These are phyloP conservation scores for Phytophthora podocarpi DNA, from an alignment of 352 stramenopile genomes.

Conservation along the genomic window DNA sequence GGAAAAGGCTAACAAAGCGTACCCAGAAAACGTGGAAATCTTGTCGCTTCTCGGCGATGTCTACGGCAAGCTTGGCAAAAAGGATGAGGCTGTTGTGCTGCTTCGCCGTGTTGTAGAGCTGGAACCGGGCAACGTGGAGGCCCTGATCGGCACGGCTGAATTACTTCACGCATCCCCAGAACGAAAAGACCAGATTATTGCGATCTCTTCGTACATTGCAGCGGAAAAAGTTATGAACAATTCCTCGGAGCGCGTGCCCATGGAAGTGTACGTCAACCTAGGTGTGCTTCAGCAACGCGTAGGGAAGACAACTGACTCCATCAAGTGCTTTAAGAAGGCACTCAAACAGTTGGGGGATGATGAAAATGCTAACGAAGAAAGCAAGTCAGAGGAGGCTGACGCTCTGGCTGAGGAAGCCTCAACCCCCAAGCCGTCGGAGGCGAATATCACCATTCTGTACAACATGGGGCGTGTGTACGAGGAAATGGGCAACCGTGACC, in stretches of 20 bases:
- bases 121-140: slow-evolving; percentile 86
- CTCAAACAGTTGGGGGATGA: slow-evolving; percentile 61
- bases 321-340: slow-evolving; percentile 90
- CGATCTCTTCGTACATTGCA: slow-evolving; percentile 90
- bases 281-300: slow-evolving; percentile 83
- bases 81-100: slow-evolving; percentile 78
- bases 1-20: slow-evolving; percentile 90
- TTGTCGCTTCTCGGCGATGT: slow-evolving; percentile 81
- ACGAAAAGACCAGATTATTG: slow-evolving; percentile 88
- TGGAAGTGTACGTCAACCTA: slow-evolving; percentile 87
- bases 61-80: slow-evolving; percentile 84
- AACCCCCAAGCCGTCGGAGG: slow-evolving; percentile 56
- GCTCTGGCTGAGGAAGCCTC: slow-evolving; percentile 41
- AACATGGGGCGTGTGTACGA: slow-evolving; percentile 96
- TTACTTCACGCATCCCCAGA: slow-evolving; percentile 78
- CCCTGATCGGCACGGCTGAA: slow-evolving; percentile 82
- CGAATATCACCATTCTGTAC: slow-evolving; percentile 95
- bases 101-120: slow-evolving; percentile 86
- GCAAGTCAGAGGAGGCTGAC: slow-evolving; percentile 42
- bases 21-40: slow-evolving; percentile 88
- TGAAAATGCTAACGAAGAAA: slow-evolving; percentile 40
- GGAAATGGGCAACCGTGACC: slow-evolving; percentile 90
- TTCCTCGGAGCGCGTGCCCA: slow-evolving; percentile 75
- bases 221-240: slow-evolving; percentile 90
- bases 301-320: slow-evolving; percentile 90